Evolutionary conservation across 768 basidiomycete species (phyloP), one percentile per base, ranked within the genome.

Genomic region (Termitomyces sp.): DNA sequence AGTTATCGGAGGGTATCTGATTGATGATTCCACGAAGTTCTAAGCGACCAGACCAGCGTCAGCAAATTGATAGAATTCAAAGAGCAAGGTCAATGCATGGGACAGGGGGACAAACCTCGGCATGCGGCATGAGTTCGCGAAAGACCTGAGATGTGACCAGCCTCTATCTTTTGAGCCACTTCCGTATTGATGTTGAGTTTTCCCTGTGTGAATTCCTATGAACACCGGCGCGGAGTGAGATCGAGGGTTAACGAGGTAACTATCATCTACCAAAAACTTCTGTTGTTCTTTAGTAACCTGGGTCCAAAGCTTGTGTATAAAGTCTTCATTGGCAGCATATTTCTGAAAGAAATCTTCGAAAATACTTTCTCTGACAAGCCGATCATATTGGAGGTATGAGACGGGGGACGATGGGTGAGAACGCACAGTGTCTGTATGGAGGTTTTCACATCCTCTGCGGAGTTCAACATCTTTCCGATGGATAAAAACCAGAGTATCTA

Each of bases 271-370:
- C 55, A 56, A n/a, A 43, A 69, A 50, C 49, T 66, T 69, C 58
- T 68, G 61, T 32, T 63, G 67, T 53, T 67, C 67, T 30, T 65
- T 59, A 23, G 61, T 61, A 43, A 69, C 58, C 43, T 67, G 68
- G 30, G 36, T 57, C 64, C 65, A 66, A 30, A 69, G 55, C 35
- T 61, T 60, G 36, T 65, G 65, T 12, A 69, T 69, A 13, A n/a
- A 58, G 40, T 69, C 68, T 56, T 69, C 68, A 47, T 60, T 62
- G n/a, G 63, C 55, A n/a, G 68, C 68, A 35, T 69, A 69, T 47
- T 65, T 63, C 30, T 59, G 59, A 35, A 63, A 51, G 50, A 67
- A 69, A 3, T 66, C 64, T 10, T 56, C 57, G 20, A 65, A 66
- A 36, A 66, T 47, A 28, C 57, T 43, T 58, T 68, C 67, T 20